phyloP scores from a whole-genome alignment of 2,329 filamentous ascomycete genomes.

The Elsinoe necatrix region DNA sequence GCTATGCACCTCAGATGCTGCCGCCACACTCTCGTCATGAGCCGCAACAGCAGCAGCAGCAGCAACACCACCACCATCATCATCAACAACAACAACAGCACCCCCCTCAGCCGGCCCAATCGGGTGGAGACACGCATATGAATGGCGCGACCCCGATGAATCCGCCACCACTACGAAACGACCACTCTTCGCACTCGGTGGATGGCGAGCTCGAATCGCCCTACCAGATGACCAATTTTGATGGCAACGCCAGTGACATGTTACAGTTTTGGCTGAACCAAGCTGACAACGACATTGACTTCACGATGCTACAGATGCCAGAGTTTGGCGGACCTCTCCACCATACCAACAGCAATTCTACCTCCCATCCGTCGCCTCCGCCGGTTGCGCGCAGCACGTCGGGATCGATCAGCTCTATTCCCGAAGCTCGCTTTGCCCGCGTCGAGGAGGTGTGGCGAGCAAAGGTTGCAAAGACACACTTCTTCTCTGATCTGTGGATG shows the following conservation, averaged over 20 bases:
- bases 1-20: slow-evolving; percentile 9
- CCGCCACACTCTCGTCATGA: slow-evolving; percentile 10
- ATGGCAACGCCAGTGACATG: slow-evolving; percentile 17
- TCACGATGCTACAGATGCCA: slow-evolving; percentile 17
- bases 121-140: not conserved
- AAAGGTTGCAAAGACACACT: slow-evolving; percentile 26
- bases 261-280: slow-evolving; percentile 20
- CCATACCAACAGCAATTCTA: slow-evolving; percentile 21
- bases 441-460: slow-evolving; percentile 34
- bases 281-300: slow-evolving; percentile 18
- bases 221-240: not conserved
- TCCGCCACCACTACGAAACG: slow-evolving; percentile 20
- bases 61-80: slow-evolving; percentile 27
- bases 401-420: slow-evolving; percentile 31
- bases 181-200: slow-evolving; percentile 6
- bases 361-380: slow-evolving; percentile 17
- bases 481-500: slow-evolving; percentile 31
- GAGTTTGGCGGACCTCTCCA: slow-evolving; percentile 24
- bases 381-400: slow-evolving; percentile 23
- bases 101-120: not conserved
- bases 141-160: slow-evolving; percentile 17
- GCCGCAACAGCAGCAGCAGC: slow-evolving; percentile 28
- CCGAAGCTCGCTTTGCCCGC: slow-evolving; percentile 32
- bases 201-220: slow-evolving; percentile 10
- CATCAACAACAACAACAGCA: slow-evolving; percentile 19